These are phyloP conservation scores for Limonium bicolor DNA, from an alignment of 148 eudicot species.

Conservation along the genomic window DNA sequence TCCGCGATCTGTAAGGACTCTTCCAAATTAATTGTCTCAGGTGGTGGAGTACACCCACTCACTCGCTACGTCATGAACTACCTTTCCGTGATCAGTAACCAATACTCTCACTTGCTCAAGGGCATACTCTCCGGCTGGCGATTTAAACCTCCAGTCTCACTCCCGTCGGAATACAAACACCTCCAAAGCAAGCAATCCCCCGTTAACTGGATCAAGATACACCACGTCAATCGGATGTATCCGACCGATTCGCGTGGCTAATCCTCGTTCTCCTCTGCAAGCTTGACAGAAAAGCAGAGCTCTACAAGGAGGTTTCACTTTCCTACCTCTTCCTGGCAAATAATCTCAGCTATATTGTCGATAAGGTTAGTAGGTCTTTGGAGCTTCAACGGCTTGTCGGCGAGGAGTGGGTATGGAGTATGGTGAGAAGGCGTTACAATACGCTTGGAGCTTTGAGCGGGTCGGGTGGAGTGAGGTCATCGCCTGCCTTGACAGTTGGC, in stretches of 20 bases:
- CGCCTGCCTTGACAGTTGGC: constrained; percentile 15
- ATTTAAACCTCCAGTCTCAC: constrained; percentile 10
- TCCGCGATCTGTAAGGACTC: constrained; percentile 28
- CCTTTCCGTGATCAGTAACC: constrained; percentile 27
- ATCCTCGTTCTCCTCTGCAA: constrained; percentile 48
- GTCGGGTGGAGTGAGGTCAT: constrained; percentile 54
- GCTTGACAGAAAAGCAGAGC: constrained; percentile 46
- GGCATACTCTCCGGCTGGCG: constrained; percentile 35
- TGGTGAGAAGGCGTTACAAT: constrained; percentile 34
- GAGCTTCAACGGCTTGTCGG: constrained; percentile 39
- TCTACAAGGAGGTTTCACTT: constrained; percentile 52
- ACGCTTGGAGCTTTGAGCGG: constrained; percentile 46
- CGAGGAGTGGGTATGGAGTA: constrained; percentile 51
- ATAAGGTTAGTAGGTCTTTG: constrained; percentile 30
- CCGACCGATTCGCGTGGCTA: constrained; percentile 49
- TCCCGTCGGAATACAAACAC: constrained; percentile 39
- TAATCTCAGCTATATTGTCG: constrained; percentile 47
- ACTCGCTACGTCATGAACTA: constrained; percentile 40
- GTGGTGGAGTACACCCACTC: constrained; percentile 46
- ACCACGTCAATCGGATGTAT: constrained; percentile 12
- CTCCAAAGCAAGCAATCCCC: too few species aligned
- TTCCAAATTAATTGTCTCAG: constrained; percentile 21
- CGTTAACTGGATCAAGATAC: too few species aligned
- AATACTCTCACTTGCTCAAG: constrained; percentile 21
- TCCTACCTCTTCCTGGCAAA: constrained; percentile 65